Percentiles rank a stretch among this genome's conserved stretches.
Conservation (phyloP, 805 yeast species). For the Kluyveromyces dobzhanskii region DNA sequence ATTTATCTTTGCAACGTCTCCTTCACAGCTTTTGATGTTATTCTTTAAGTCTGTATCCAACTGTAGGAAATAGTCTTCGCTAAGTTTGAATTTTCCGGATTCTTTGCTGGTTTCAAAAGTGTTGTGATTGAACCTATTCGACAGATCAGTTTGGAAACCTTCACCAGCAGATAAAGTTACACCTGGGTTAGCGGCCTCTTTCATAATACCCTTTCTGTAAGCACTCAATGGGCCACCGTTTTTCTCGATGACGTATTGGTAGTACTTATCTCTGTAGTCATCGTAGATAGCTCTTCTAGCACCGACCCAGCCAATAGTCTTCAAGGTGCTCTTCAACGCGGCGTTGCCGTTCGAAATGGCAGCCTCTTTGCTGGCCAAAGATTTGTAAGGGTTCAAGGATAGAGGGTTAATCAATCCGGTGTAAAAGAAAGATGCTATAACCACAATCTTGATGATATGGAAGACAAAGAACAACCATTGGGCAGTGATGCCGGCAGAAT, state of each 20-base stretch:
- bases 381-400: conserved; percentile 35
- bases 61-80: conserved; percentile 46
- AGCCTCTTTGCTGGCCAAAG: conserved; percentile 27
- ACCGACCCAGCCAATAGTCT: conserved; percentile 90
- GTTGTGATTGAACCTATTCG: conserved; percentile 28
- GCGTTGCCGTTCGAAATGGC: conserved; percentile 24
- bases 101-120: conserved; percentile 34
- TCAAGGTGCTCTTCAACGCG: conserved; percentile 35
- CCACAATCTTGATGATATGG: conserved; percentile 54
- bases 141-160: conserved; percentile 63
- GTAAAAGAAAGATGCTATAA: conserved; percentile 50
- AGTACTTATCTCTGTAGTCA: conserved; percentile 62
- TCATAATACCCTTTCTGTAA: conserved; percentile 61
- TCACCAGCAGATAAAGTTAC: conserved; percentile 64
- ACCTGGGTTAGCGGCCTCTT: conserved; percentile 49
- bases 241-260: conserved; percentile 52
- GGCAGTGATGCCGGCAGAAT: conserved; percentile 34
- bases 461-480: conserved; percentile 64
- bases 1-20: conserved; percentile 31
- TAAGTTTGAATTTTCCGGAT: conserved; percentile 42
- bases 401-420: conserved; percentile 76
- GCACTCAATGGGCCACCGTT: conserved; percentile 75
- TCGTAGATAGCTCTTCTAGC: conserved; percentile 62
- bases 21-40: conserved; percentile 27
- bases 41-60: conserved; percentile 41